Percentiles rank a stretch among this genome's conserved stretches.
phyloP scores from a whole-genome alignment of 83 land plant genomes.

The Thuja plicata region DNA sequence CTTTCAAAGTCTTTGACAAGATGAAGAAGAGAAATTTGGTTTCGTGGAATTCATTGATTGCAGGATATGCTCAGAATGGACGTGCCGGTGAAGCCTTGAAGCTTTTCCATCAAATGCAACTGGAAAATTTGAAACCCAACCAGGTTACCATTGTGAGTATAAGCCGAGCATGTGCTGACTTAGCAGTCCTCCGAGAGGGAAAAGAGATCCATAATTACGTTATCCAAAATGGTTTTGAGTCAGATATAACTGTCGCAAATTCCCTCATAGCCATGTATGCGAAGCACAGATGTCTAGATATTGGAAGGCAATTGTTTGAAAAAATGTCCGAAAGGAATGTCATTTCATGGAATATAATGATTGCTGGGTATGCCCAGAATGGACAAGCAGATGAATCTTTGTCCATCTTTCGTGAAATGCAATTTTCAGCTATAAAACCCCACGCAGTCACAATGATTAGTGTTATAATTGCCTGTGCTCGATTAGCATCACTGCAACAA shows the following conservation, averaged over 20 bases:
- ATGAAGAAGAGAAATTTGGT: slow-evolving; percentile 22
- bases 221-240: slow-evolving; percentile 4
- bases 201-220: slow-evolving; percentile 16
- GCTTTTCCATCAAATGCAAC: slow-evolving; percentile 30
- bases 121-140: slow-evolving; percentile 19
- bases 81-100: slow-evolving; percentile 16
- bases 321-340: background rate
- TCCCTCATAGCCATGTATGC: slow-evolving; percentile 33
- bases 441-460: slow-evolving; percentile 2
- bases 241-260: slow-evolving; percentile 18
- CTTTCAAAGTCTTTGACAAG: slow-evolving; percentile 10
- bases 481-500: background rate
- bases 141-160: slow-evolving; percentile 25
- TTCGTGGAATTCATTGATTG: slow-evolving; percentile 33
- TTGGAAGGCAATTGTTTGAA: slow-evolving; percentile 15
- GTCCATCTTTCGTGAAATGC: slow-evolving; percentile 6
- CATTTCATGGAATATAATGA: background rate
- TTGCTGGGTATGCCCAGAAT: background rate
- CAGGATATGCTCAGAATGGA: slow-evolving; percentile 29
- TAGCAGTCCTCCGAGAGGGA: slow-evolving; percentile 19
- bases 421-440: slow-evolving; percentile 1
- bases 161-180: slow-evolving; percentile 31
- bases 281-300: slow-evolving; percentile 26
- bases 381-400: slow-evolving; percentile 1
- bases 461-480: background rate